Percentiles rank a stretch among this genome's conserved stretches.
Evolutionary conservation across 176 grass and related monocot genomes (phyloP).

Genomic region (Poa pratensis): DNA sequence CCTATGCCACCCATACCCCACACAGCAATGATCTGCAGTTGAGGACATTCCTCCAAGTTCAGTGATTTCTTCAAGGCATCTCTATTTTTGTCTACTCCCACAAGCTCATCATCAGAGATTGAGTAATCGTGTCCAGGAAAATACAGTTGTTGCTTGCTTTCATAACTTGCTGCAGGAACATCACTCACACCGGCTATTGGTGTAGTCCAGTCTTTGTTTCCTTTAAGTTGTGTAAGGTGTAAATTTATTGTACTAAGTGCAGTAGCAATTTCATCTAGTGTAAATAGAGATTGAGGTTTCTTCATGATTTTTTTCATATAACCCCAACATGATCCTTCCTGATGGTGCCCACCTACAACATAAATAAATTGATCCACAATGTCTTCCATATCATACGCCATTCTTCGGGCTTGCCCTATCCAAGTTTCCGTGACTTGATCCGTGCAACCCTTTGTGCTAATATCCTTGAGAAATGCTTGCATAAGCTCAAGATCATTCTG

Average conservation of each 20-base stretch:
- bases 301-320: too few species aligned
- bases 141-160: neutral
- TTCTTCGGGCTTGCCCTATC: constrained; percentile 25
- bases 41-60: neutral
- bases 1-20: constrained; percentile 55
- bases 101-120: constrained; percentile 37
- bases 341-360: neutral
- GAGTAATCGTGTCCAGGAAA: constrained; percentile 6
- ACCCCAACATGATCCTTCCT: neutral
- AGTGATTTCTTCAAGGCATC: constrained; percentile 18
- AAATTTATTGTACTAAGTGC: neutral
- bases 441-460: neutral
- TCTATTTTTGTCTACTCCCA: constrained; percentile 43
- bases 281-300: neutral
- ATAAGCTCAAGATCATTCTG: constrained; percentile 46
- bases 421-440: constrained; percentile 34
- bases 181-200: neutral
- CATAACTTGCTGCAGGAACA: neutral
- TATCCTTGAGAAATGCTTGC: constrained; percentile 30
- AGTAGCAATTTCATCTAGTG: constrained; percentile 13
- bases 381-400: too few species aligned
- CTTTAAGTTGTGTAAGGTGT: neutral
- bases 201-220: neutral
- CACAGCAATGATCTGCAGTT: constrained; percentile 17
- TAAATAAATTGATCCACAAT: too few species aligned